phyloP scores from a whole-genome alignment of 2,329 filamentous ascomycete genomes.

The Atkinsonella hypoxylon region DNA sequence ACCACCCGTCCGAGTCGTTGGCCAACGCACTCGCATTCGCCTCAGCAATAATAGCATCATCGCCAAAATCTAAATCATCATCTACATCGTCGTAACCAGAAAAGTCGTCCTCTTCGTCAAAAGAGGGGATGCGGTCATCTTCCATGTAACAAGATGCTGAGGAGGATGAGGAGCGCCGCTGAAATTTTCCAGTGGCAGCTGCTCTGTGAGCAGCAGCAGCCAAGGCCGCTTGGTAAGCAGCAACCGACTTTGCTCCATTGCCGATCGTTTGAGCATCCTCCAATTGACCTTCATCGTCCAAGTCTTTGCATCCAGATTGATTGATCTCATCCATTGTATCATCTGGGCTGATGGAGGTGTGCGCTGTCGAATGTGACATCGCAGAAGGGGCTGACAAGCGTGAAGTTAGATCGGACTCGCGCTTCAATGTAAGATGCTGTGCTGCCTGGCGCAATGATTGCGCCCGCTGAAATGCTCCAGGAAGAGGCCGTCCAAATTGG shows the following conservation, averaged over 20 bases:
- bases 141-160: slow-evolving; percentile 9
- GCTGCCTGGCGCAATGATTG: slow-evolving; percentile 31
- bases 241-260: slow-evolving; percentile 21
- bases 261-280: slow-evolving; percentile 4
- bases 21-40: slow-evolving; percentile 90
- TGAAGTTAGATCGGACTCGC: slow-evolving; percentile 35
- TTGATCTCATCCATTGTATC: not conserved
- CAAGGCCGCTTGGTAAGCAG: slow-evolving; percentile 72
- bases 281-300: not conserved
- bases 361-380: slow-evolving; percentile 35
- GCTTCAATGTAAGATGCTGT: slow-evolving; percentile 19
- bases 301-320: not conserved
- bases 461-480: slow-evolving; percentile 43
- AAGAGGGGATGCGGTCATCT: slow-evolving; percentile 3
- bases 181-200: slow-evolving; percentile 63
- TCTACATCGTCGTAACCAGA: slow-evolving; percentile 48
- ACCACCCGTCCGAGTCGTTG: slow-evolving; percentile 86
- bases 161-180: slow-evolving; percentile 39
- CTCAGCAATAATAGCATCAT: slow-evolving; percentile 86
- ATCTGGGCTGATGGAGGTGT: slow-evolving; percentile 35
- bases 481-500: slow-evolving; percentile 47
- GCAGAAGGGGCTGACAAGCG: slow-evolving; percentile 32
- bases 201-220: slow-evolving; percentile 72
- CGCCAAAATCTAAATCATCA: slow-evolving; percentile 59
- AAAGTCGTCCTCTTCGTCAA: slow-evolving; percentile 10